Evolutionary conservation across 768 basidiomycete species (phyloP), one percentile per base, ranked within the genome.

Genomic region (Mycena galericulata): DNA sequence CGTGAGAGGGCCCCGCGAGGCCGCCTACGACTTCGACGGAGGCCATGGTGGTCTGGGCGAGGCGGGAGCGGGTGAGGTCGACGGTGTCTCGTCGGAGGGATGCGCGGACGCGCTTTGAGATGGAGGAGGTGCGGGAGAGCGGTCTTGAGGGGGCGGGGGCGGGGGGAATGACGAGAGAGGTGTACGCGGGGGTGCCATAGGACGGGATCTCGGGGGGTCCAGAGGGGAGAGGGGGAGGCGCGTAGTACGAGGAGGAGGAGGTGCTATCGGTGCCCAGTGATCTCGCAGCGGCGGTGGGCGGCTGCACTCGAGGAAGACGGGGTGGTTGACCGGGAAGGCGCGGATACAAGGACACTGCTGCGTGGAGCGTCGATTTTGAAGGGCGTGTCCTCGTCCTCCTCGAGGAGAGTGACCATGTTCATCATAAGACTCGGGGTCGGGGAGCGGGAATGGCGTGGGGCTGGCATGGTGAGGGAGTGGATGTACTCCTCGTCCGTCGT

Each of bases 41-140:
- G 18, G 92, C 92, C 95, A 98, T 97, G 6, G 92, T 95, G 8
- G 90, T 91, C 76, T 94, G 92, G 9, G 95, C 95, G 14, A 94
- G 81, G 4, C 95, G 94, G 20, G 90, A 87, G 14, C 86, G 85
- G 2, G 93, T 90, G 46, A 95, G 81, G 78, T 97, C 94, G 18
- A 96, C 79, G 53, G 84, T 86, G 8, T 65, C 66, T 50, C 70
- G 58, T 57, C 67, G 70, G 20, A 72, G 49, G n/a, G 70, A 62
- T 2, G 67, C 22, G 17, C 64, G 62, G 7, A 72, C 36, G 32
- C 70, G 70, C 26, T 68, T 41, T 45, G 71, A 57, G 65, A 69
- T 47, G 64, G 71, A 68, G 55, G 68, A 10, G 62, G 70, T 46
- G 50, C 74, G 60, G 67, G 56, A 2, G 70, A 74, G 26, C 73